phyloP scores from a whole-genome alignment of 495 filamentous ascomycete species.

The Chaetomium tenue region DNA sequence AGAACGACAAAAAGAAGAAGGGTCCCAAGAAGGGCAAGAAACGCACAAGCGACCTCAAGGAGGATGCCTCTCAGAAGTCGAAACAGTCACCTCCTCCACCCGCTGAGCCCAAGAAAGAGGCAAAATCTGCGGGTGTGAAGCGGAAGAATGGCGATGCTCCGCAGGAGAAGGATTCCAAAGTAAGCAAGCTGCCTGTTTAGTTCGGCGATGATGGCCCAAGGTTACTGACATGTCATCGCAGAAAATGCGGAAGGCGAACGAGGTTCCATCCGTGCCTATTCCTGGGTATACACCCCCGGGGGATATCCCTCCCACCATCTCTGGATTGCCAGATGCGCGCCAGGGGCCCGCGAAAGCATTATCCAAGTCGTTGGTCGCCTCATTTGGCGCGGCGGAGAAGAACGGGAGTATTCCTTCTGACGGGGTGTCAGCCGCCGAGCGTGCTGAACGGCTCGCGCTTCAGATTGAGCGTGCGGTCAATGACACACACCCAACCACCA shows the following conservation, averaged over 20 bases:
- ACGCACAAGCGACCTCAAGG: constrained; percentile 51
- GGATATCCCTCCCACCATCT: constrained; percentile 41
- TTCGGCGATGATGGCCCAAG: not conserved
- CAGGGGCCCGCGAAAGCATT: constrained; percentile 45
- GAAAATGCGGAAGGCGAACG: constrained; percentile 56
- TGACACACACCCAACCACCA: constrained; percentile 44
- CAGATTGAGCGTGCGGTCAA: constrained; percentile 67
- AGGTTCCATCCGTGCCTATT: constrained; percentile 37
- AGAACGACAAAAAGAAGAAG: constrained; percentile 46
- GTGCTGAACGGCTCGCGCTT: constrained; percentile 53
- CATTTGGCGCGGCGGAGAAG: constrained; percentile 46
- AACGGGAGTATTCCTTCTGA: constrained; percentile 41
- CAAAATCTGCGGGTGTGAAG: constrained; percentile 35
- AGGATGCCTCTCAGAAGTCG: constrained; percentile 42
- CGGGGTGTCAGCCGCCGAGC: constrained; percentile 37
- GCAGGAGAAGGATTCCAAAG: constrained; percentile 45
- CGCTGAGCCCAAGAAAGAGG: constrained; percentile 40
- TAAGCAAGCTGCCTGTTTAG: constrained; percentile 22
- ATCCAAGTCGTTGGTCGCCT: constrained; percentile 42
- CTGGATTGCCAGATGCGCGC: constrained; percentile 45
- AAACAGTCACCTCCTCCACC: constrained; percentile 41
- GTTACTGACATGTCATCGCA: constrained; percentile 21
- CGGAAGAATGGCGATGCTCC: constrained; percentile 49
- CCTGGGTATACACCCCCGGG: constrained; percentile 40
- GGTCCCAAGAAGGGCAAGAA: constrained; percentile 52